Conservation (phyloP, 345 rosid genomes). For the Eucalyptus erythrocorys region DNA sequence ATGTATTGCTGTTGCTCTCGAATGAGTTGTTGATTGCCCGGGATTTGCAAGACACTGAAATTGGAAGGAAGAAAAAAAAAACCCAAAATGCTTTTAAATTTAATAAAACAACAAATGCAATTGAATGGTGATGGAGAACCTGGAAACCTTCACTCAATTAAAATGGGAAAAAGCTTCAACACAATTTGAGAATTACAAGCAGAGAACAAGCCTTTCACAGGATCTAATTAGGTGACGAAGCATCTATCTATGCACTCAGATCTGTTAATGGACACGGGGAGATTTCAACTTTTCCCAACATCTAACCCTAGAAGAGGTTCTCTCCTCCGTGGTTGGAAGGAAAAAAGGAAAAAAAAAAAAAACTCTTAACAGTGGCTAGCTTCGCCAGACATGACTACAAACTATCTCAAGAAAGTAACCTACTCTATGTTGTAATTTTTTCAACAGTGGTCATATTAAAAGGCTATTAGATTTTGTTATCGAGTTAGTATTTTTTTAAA, state of each 20-base stretch:
- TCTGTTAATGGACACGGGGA: neutral
- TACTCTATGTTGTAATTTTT: neutral
- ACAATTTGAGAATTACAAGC: neutral
- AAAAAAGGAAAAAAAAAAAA: too few relatives aligned
- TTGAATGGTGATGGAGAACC: neutral
- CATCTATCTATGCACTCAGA: neutral
- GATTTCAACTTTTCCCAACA: too few relatives aligned
- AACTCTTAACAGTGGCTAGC: neutral
- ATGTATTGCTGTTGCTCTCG: neutral
- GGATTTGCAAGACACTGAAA: neutral
- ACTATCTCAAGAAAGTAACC: neutral
- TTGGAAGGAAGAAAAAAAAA: neutral
- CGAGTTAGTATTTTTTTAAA: neutral
- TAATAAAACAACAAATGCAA: neutral
- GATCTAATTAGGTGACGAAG: neutral
- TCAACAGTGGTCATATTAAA: neutral
- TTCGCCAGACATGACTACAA: neutral
- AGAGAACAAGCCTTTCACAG: too few relatives aligned
- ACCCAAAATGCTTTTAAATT: neutral
- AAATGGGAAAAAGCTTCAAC: neutral
- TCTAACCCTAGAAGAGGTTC: neutral
- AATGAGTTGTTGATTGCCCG: neutral
- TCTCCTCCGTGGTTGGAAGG: neutral
- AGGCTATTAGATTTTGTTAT: neutral
- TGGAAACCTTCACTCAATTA: neutral